phyloP scores from a whole-genome alignment of 2,329 filamentous ascomycete species.

The Xylariales sp. region DNA sequence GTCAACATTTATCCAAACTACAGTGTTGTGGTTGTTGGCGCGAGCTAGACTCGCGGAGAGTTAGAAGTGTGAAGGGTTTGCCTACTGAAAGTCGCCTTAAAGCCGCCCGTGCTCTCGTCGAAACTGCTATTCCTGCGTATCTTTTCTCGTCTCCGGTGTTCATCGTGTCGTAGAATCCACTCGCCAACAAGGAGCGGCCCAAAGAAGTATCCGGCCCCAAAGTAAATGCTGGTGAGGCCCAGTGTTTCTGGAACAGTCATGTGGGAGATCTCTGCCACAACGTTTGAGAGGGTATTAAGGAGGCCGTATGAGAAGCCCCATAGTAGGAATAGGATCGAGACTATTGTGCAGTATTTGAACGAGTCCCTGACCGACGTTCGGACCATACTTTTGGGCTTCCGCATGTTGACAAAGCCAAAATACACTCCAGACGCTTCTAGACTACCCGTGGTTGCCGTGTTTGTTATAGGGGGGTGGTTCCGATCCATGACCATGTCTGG shows the following conservation, averaged over 20 bases:
- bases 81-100: conserved; percentile 78
- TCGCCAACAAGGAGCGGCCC: conserved; percentile 77
- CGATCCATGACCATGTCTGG: conserved; percentile 50
- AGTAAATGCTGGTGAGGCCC: conserved; percentile 77
- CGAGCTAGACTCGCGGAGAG: background rate
- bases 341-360: conserved; percentile 76
- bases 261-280: conserved; percentile 71
- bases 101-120: conserved; percentile 68
- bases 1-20: conserved; percentile 23
- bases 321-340: conserved; percentile 85
- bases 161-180: conserved; percentile 76
- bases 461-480: conserved; percentile 48
- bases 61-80: background rate
- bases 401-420: conserved; percentile 82
- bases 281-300: conserved; percentile 81
- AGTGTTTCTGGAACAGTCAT: conserved; percentile 72
- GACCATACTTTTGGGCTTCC: conserved; percentile 76
- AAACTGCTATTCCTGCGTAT: conserved; percentile 51
- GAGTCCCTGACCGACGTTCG: conserved; percentile 72
- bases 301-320: conserved; percentile 94
- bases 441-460: conserved; percentile 50
- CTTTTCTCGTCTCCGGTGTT: conserved; percentile 63
- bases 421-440: conserved; percentile 64
- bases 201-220: conserved; percentile 75
- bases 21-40: background rate